These are phyloP conservation scores for Lactifluus echinatus DNA, from an alignment of 768 basidiomycete species.

Conservation along the genomic window DNA sequence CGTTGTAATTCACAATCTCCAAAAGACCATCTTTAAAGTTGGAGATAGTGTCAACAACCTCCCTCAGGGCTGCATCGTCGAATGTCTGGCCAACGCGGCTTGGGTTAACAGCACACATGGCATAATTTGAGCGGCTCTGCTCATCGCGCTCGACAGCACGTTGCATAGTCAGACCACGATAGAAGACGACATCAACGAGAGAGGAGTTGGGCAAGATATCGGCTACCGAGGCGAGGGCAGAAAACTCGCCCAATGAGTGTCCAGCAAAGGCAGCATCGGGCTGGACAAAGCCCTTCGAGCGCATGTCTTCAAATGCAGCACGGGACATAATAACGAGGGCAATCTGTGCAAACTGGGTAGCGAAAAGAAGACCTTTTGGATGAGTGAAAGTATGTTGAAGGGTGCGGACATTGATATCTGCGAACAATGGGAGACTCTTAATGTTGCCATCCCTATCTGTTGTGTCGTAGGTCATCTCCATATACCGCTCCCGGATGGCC, in stretches of 20 bases:
- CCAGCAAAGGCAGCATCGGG: conserved; percentile 90
- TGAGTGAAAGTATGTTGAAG: conserved; percentile 98
- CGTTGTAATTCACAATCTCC: conserved; percentile 98
- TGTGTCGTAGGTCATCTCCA: conserved; percentile 98
- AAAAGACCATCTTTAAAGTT: conserved; percentile 68
- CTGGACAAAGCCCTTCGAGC: conserved; percentile 91
- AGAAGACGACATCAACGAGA: conserved; percentile 97
- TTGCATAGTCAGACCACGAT: conserved; percentile 99
- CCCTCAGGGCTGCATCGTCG: conserved; percentile 90
- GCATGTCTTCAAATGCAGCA: conserved; percentile 98
- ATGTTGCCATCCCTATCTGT: conserved; percentile 94
- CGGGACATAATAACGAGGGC: conserved; percentile 98
- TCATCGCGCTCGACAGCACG: conserved; percentile 96
- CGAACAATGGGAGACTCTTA: conserved; percentile 92
- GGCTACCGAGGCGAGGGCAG: conserved; percentile 94
- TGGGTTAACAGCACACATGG: conserved; percentile 99
- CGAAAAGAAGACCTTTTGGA: conserved; percentile 89
- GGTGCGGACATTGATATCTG: conserved; percentile 90
- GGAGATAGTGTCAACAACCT: conserved; percentile 90
- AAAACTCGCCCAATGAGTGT: conserved; percentile 98
- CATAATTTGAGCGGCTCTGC: conserved; percentile 89
- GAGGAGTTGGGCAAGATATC: conserved; percentile 93
- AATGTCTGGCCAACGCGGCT: conserved; percentile 91
- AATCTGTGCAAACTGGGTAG: conserved; percentile 98
- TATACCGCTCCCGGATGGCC: conserved; percentile 96